Conservation (phyloP, 768 basidiomycete genomes). For the Coprinellus micaceus region DNA sequence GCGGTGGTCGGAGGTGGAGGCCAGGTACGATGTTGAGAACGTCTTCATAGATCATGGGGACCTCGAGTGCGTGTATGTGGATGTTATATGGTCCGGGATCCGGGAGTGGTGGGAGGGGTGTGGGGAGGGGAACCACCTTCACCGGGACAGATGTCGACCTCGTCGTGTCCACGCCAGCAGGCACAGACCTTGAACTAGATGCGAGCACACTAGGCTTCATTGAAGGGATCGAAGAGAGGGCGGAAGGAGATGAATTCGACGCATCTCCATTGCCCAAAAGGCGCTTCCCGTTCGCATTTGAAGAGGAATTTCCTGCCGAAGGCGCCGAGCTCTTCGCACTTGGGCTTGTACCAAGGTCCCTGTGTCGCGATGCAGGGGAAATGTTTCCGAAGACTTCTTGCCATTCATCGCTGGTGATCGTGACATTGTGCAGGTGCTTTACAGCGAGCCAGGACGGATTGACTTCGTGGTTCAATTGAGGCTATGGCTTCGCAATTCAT, state of each 20-base stretch:
- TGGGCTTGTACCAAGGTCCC: not conserved
- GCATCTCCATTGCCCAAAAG: conserved; percentile 10
- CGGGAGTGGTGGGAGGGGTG: conserved; percentile 12
- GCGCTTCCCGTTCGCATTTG: conserved; percentile 10
- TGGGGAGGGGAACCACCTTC: not conserved
- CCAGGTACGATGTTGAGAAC: conserved; percentile 54
- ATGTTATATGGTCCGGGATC: conserved; percentile 39
- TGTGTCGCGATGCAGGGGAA: not conserved
- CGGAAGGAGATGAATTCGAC: conserved; percentile 2
- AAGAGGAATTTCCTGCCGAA: conserved; percentile 6
- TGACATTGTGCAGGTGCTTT: conserved; percentile 53
- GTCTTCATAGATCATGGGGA: conserved; percentile 58
- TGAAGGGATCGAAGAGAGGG: not conserved
- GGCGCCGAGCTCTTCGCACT: conserved; percentile 7
- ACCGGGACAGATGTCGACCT: not conserved
- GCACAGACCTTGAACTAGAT: conserved; percentile 9
- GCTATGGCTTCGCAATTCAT: conserved; percentile 35
- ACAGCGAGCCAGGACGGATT: conserved; percentile 78
- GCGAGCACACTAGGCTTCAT: not conserved
- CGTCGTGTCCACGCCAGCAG: conserved; percentile 2
- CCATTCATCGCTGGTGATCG: conserved; percentile 18
- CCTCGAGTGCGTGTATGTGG: conserved; percentile 54
- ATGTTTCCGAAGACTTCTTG: conserved; percentile 17
- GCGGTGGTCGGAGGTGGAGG: conserved; percentile 59
- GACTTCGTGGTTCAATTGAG: conserved; percentile 49